Conservation (phyloP, 192 early-diverging fungal species). For the Neocallimastix lanati region DNA sequence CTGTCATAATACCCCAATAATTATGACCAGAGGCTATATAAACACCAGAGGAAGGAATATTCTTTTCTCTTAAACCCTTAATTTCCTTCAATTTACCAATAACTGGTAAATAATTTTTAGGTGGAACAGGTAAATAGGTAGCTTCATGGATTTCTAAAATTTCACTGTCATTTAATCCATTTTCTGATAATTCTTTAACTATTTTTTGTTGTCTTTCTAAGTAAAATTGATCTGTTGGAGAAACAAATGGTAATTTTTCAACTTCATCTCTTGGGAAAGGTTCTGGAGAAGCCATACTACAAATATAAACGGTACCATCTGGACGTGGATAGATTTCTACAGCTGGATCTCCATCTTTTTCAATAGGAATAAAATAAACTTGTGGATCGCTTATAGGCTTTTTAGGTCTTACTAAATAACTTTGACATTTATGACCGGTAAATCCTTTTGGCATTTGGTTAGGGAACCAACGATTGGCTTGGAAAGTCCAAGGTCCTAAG, state of each 20-base stretch:
- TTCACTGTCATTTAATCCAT: conserved; percentile 3
- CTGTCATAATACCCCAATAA: conserved; percentile 21
- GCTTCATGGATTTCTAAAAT: conserved; percentile 10
- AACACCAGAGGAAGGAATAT: not conserved
- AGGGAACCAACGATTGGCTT: conserved; percentile 6
- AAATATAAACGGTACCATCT: conserved; percentile 24
- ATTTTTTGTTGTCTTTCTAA: conserved; percentile 5
- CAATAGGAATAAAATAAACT: not conserved
- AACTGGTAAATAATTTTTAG: conserved; percentile 9
- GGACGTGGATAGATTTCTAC: conserved; percentile 24
- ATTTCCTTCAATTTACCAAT: conserved; percentile 14
- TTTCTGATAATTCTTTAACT: conserved; percentile 6
- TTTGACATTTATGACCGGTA: not conserved
- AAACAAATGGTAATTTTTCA: conserved; percentile 2
- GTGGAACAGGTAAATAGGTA: conserved; percentile 19
- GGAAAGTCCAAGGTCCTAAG: conserved; percentile 22
- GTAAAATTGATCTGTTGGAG: conserved; percentile 1
- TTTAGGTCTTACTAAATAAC: not conserved
- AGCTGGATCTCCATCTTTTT: not conserved
- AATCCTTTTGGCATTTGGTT: not conserved
- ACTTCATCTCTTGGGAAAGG: conserved; percentile 9
- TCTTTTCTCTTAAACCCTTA: not conserved
- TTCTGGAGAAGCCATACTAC: conserved; percentile 11
- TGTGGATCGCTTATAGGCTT: not conserved
- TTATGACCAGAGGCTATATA: conserved; percentile 22